Evolutionary conservation across 2,329 filamentous ascomycete species (phyloP), one percentile per base, ranked within the genome.

Genomic region (Ploettnerulaceae sp.): DNA sequence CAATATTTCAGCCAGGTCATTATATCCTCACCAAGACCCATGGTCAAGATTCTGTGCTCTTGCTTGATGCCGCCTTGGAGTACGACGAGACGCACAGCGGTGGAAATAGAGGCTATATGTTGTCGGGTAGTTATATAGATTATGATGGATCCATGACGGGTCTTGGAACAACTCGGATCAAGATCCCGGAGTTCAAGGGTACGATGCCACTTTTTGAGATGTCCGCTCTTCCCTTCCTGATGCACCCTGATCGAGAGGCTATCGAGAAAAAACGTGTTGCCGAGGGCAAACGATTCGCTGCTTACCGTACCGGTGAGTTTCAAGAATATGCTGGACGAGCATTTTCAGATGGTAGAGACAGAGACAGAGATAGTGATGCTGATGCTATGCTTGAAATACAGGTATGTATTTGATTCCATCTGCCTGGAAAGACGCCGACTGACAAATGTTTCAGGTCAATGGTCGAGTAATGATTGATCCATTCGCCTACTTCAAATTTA

Each of bases 391-490:
- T 20, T 7, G 32, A 44, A 20, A 44, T 31, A 35, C 44, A 47
- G 29, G 44, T 75, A 71, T 21, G 28, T 11, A 6, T 49, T 37
- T 7, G 1, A 18, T 7, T 21, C 15, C 14, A 2, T 4, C 18
- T 14, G 2, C 14, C 9, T 20, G 8, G 3, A 26, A 15, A 3
- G 2, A 14, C 9, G 21, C 3, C 14, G 26, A 43, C 34, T 20
- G 3, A n/a, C 7, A 11, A 14, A 5, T 20, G n/a, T n/a, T n/a
- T n/a, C n/a, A 44, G 39, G 45, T 94, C 63, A 86, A 88, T 50
- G 85, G 88, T 12, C 82, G 89, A 14, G 75, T 94, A 51, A 94
- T 95, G 88, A 73, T 95, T 14, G 89, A 95, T 60, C 79, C 86
- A 15, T 48, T 49, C 52, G 36, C 48, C 39, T 41, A 54, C 51